Base-by-base conservation (phyloP, 177 flowering plant genomes). In the Vitis hybrid region DNA sequence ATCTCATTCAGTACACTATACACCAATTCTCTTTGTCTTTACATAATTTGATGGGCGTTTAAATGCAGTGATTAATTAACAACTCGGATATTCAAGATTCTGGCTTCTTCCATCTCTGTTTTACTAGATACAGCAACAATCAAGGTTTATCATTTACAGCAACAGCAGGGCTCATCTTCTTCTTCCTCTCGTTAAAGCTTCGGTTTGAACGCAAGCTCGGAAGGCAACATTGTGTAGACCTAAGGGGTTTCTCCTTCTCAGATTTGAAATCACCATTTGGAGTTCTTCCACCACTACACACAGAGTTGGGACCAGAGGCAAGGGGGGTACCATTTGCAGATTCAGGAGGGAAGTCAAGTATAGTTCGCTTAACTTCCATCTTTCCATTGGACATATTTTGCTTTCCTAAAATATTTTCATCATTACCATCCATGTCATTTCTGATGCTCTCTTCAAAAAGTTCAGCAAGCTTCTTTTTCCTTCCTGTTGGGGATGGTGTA, bases 391-490 rank as follows among this genome's bases (percentile, higher is more conserved):
- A 56, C 2, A 48, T 52, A 34, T 59, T 63, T 52, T 73, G 71
- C 60, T 64, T 72, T 63, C 58, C 61, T 61, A 56, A 63, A 18
- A 40, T 62, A 21, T 67, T 62, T 64, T 56, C 74, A 8, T 66
- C 69, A 9, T 69, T 67, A 13, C 12, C 65, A 19, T 21, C 67
- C 3, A 52, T 73, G 15, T 78, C 84, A 10, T 72, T 77, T 52
- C 78, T 67, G 30, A 74, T 56, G 68, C 89, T 88, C 65, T 94
- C 92, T 62, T 62, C 72, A 52, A 94, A 85, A 7, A 94, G 92
- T 1, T 94, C 97, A 34, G 84, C 76, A 3, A 94, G 78, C 64
- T 72, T 91, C 86, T 80, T 87, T 72, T 80, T 90, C 85, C 77
- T 85, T 7, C 76, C 77, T 8, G 79, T 76, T 64, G 89, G 87